phyloP scores from a whole-genome alignment of 768 basidiomycete species.

The Hypsizygus marmoreus region DNA sequence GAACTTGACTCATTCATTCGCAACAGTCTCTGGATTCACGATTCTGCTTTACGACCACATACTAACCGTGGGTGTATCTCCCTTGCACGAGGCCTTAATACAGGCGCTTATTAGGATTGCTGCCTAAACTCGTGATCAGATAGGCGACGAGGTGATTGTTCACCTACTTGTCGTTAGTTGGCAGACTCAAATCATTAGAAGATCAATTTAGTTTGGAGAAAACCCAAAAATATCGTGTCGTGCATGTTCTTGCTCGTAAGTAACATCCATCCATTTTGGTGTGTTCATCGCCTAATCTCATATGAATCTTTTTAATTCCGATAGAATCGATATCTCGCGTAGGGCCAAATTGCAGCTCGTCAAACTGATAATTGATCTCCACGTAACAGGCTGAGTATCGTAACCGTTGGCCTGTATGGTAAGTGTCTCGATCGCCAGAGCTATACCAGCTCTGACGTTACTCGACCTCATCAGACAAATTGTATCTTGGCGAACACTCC shows the following conservation, averaged over 20 bases:
- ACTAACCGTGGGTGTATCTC: conserved; percentile 9
- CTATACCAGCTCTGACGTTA: too few relatives aligned
- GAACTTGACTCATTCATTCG: background rate
- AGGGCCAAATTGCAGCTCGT: background rate
- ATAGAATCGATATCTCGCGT: conserved; percentile 17
- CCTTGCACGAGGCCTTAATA: background rate
- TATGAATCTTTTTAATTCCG: too few relatives aligned
- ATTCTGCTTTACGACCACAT: conserved; percentile 14
- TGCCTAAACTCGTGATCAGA: conserved; percentile 1
- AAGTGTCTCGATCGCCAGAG: too few relatives aligned
- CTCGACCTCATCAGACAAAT: conserved; percentile 4
- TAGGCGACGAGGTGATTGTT: conserved; percentile 11
- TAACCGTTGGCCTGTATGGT: conserved; percentile 12
- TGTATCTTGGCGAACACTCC: background rate
- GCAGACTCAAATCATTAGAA: background rate
- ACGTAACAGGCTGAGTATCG: conserved; percentile 3
- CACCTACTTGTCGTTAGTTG: background rate
- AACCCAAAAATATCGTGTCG: conserved; percentile 9
- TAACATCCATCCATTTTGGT: background rate
- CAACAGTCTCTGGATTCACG: conserved; percentile 12
- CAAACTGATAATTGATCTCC: background rate
- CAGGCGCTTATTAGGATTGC: background rate
- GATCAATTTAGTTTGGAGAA: conserved; percentile 16
- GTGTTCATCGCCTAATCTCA: background rate
- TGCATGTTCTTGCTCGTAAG: conserved; percentile 12